These are phyloP conservation scores for Clavispora phyllophila DNA, from an alignment of 805 yeast species.

Conservation along the genomic window DNA sequence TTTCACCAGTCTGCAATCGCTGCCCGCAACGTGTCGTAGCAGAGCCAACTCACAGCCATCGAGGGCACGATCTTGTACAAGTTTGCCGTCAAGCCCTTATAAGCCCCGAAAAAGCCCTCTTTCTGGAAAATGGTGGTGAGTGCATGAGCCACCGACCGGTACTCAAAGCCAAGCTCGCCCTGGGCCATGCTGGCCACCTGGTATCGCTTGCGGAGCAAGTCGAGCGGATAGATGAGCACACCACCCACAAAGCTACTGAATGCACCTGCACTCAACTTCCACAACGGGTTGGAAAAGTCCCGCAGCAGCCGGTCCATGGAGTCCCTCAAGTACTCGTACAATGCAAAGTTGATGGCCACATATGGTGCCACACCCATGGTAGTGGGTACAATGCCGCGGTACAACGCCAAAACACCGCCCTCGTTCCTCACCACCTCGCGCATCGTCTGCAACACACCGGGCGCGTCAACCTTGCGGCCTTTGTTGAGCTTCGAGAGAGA, in stretches of 20 bases:
- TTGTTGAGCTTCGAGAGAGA: slow-evolving; percentile 43
- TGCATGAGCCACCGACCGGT: slow-evolving; percentile 74
- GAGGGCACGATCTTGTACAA: slow-evolving; percentile 88
- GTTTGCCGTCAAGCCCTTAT: slow-evolving; percentile 74
- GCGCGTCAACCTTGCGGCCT: slow-evolving; percentile 51
- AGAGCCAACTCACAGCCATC: slow-evolving; percentile 94
- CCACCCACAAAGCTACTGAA: slow-evolving; percentile 87
- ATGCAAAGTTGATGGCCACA: slow-evolving; percentile 87
- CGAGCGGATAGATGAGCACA: slow-evolving; percentile 86
- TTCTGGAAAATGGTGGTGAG: slow-evolving; percentile 57
- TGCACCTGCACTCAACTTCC: slow-evolving; percentile 76
- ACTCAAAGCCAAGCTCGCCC: slow-evolving; percentile 75
- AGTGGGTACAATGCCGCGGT: slow-evolving; percentile 87
- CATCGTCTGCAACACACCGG: slow-evolving; percentile 63
- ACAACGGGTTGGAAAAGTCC: slow-evolving; percentile 41
- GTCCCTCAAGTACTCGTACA: slow-evolving; percentile 78
- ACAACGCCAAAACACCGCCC: slow-evolving; percentile 77
- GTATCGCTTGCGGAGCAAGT: slow-evolving; percentile 79
- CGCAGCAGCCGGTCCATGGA: slow-evolving; percentile 30
- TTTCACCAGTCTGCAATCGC: slow-evolving; percentile 26
- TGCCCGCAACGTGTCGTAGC: slow-evolving; percentile 67
- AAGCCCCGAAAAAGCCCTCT: slow-evolving; percentile 73
- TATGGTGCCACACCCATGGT: slow-evolving; percentile 93
- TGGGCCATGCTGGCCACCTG: slow-evolving; percentile 84
- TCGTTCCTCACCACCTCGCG: slow-evolving; percentile 60